These are phyloP conservation scores for Henckelia pumila DNA, from an alignment of 257 asterid genomes.

Conservation along the genomic window DNA sequence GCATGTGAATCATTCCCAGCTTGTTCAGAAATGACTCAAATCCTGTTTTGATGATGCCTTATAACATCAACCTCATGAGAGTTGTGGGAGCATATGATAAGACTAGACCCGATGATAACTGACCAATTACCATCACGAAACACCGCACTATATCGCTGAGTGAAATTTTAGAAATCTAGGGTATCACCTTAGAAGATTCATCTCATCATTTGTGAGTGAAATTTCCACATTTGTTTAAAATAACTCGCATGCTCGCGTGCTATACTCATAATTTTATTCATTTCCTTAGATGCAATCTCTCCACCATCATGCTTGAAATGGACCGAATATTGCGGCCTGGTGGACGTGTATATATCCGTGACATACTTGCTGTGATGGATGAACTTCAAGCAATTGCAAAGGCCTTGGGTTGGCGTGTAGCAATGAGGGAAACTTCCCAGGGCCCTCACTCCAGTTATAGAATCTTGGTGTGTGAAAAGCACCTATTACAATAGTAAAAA, in stretches of 20 bases:
- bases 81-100: too few species aligned
- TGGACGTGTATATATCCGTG: slow-evolving; percentile 70
- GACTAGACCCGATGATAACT: too few species aligned
- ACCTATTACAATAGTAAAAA: slow-evolving; percentile 30
- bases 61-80: too few species aligned
- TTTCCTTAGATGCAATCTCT: slow-evolving; percentile 61
- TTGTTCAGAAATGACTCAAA: too few species aligned
- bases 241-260: background rate
- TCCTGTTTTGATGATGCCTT: too few species aligned
- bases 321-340: slow-evolving; percentile 89
- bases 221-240: too few species aligned
- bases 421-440: slow-evolving; percentile 74
- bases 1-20: too few species aligned
- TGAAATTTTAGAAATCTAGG: background rate
- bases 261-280: slow-evolving; percentile 3
- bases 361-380: slow-evolving; percentile 57
- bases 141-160: background rate
- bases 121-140: too few species aligned
- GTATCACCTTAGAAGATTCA: too few species aligned
- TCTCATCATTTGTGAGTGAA: too few species aligned
- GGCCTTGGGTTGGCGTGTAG: slow-evolving; percentile 76
- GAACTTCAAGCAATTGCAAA: slow-evolving; percentile 70
- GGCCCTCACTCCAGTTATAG: slow-evolving; percentile 89
- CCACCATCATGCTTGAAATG: slow-evolving; percentile 89
- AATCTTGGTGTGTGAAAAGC: slow-evolving; percentile 67